Percentiles rank a stretch among this genome's conserved stretches.
Evolutionary conservation across 2,329 filamentous ascomycete genomes (phyloP).

Genomic region (Endocalyx cinctus): DNA sequence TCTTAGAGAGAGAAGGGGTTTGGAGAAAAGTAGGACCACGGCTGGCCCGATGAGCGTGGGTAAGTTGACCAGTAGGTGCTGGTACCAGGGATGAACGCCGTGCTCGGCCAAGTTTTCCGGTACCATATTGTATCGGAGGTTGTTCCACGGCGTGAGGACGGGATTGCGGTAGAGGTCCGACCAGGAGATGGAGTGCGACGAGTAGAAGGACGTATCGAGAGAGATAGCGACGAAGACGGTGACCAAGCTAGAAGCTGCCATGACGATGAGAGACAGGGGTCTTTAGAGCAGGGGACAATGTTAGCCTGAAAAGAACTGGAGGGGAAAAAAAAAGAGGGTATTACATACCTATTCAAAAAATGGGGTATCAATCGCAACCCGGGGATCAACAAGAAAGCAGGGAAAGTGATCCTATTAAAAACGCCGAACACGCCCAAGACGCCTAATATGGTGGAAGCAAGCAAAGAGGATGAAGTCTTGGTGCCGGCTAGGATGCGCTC

Average conservation of each 20-base stretch:
- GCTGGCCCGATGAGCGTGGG: conserved; percentile 70
- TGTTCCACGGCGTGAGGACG: conserved; percentile 73
- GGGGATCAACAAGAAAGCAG: conserved; percentile 84
- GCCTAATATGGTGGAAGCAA: conserved; percentile 74
- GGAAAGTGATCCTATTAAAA: conserved; percentile 97
- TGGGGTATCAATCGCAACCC: conserved; percentile 79
- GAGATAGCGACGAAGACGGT: conserved; percentile 71
- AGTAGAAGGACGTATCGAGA: conserved; percentile 83
- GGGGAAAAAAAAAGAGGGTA: too few relatives aligned
- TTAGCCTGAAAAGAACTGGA: too few relatives aligned
- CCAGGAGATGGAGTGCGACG: conserved; percentile 58
- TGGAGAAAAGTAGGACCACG: conserved; percentile 53
- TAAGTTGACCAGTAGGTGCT: conserved; percentile 68
- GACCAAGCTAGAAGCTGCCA: conserved; percentile 60
- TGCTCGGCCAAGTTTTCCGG: conserved; percentile 68
- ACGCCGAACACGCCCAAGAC: conserved; percentile 78
- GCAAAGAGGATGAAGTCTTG: conserved; percentile 68
- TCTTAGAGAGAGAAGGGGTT: conserved; percentile 54
- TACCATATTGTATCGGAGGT: conserved; percentile 69
- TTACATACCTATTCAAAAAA: conserved; percentile 78
- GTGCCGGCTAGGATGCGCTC: conserved; percentile 83
- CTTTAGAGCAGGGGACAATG: conserved; percentile 33
- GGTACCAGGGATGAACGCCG: conserved; percentile 74
- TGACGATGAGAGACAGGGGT: conserved; percentile 56
- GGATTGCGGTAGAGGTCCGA: conserved; percentile 59